phyloP scores from a whole-genome alignment of 176 grass and related monocot genomes.

The Rhipidocladum racemiflorum region DNA sequence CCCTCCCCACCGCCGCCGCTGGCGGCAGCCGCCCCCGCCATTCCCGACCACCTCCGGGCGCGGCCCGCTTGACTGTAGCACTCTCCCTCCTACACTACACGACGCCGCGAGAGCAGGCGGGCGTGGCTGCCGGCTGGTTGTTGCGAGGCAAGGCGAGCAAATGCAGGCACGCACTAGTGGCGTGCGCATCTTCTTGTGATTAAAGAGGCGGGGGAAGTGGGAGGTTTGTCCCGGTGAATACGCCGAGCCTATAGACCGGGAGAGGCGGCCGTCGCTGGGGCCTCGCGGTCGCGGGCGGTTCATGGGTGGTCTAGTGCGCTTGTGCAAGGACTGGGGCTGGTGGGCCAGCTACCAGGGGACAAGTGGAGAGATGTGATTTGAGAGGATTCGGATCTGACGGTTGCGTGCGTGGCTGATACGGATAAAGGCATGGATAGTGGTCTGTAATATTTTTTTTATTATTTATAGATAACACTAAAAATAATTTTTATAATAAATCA shows the following conservation, averaged over 20 bases:
- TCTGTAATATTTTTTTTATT: too few relatives aligned
- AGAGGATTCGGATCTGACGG: not conserved
- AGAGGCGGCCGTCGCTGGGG: not conserved
- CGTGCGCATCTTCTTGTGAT: constrained; percentile 17
- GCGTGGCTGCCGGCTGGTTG: too few relatives aligned
- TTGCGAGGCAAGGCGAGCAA: not conserved
- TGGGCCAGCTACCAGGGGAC: not conserved
- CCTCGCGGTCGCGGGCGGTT: not conserved
- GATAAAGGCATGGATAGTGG: too few relatives aligned
- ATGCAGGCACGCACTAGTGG: not conserved
- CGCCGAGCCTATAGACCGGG: constrained; percentile 22
- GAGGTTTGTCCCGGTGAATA: not conserved
- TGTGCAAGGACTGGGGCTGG: not conserved
- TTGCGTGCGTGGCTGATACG: not conserved
- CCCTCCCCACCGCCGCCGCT: constrained; percentile 20
- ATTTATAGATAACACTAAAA: too few relatives aligned
- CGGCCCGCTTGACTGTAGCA: not conserved
- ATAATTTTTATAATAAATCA: too few relatives aligned
- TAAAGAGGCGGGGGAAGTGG: constrained; percentile 12
- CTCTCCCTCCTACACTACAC: not conserved
- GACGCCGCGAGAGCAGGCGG: not conserved
- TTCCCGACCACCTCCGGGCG: not conserved
- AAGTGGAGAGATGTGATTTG: constrained; percentile 25
- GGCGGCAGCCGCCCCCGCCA: not conserved
- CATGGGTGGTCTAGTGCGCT: not conserved